Conservation (phyloP, 306 rosid species). For the Arachis stenosperma region DNA sequence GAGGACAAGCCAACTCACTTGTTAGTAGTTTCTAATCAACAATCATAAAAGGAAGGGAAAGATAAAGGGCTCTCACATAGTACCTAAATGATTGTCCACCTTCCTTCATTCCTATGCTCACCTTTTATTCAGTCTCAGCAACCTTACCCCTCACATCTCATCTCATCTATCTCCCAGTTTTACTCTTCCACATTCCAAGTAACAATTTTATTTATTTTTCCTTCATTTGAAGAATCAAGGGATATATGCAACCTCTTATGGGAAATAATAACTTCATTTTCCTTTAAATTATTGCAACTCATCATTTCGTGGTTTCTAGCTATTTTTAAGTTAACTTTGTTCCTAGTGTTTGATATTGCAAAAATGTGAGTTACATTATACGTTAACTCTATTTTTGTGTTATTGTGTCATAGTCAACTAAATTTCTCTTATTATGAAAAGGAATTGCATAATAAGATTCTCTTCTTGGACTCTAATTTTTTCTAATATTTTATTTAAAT, state of each 20-base stretch:
- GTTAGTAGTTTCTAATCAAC: constrained; percentile 27
- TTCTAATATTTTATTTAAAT: no score
- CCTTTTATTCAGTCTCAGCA: constrained; percentile 13
- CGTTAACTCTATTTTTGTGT: no score
- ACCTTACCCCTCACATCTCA: constrained; percentile 30
- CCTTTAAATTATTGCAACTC: background rate
- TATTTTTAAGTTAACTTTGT: no score
- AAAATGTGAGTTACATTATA: no score
- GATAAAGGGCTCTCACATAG: constrained; percentile 26
- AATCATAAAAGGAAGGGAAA: constrained; percentile 30
- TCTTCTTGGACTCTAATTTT: no score
- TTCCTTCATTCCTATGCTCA: background rate
- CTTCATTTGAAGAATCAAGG: constrained; percentile 34
- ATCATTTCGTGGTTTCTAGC: no score
- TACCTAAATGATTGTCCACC: constrained; percentile 47
- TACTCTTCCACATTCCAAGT: constrained; percentile 13
- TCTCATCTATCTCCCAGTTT: background rate
- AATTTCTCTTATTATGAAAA: no score
- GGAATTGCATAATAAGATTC: no score
- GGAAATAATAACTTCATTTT: constrained; percentile 19
- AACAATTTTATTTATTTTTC: constrained; percentile 29
- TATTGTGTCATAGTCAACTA: no score
- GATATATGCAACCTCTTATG: constrained; percentile 14
- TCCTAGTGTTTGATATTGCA: no score
- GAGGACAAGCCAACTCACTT: constrained; percentile 42